These are phyloP conservation scores for Corynascus novoguineensis DNA, from an alignment of 495 filamentous ascomycete genomes.

Conservation along the genomic window DNA sequence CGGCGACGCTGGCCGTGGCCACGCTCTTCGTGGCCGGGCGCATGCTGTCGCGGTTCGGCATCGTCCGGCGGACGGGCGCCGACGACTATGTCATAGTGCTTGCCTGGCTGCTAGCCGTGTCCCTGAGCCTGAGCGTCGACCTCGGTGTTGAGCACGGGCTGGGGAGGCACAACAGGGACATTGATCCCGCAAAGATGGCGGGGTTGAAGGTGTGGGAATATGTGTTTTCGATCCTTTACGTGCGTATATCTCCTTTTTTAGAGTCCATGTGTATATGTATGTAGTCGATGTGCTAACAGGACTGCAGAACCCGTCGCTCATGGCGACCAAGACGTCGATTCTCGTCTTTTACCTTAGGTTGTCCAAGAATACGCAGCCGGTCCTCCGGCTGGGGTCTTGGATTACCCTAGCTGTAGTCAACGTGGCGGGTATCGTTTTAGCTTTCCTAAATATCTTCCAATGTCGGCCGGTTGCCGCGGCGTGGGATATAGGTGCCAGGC, in stretches of 20 bases:
- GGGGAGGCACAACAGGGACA: slow-evolving; percentile 66
- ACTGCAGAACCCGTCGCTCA: slow-evolving; percentile 75
- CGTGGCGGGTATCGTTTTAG: slow-evolving; percentile 68
- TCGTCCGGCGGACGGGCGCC: slow-evolving; percentile 61
- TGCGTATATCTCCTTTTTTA: slow-evolving; percentile 37
- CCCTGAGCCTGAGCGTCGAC: slow-evolving; percentile 70
- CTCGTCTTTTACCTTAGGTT: slow-evolving; percentile 80
- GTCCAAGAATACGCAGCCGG: slow-evolving; percentile 61
- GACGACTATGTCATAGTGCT: slow-evolving; percentile 83
- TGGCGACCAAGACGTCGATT: slow-evolving; percentile 87
- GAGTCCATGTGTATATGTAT: not conserved
- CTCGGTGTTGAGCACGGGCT: slow-evolving; percentile 65
- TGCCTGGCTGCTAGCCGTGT: slow-evolving; percentile 79
- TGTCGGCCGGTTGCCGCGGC: slow-evolving; percentile 68
- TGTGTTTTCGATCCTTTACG: slow-evolving; percentile 78
- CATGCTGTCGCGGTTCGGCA: slow-evolving; percentile 63
- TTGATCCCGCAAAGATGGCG: slow-evolving; percentile 42
- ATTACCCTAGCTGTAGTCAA: slow-evolving; percentile 69
- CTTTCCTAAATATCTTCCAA: slow-evolving; percentile 83
- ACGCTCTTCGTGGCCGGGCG: slow-evolving; percentile 67
- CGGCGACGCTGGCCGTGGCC: slow-evolving; percentile 59
- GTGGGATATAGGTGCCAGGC: slow-evolving; percentile 41
- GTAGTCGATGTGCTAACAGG: not conserved
- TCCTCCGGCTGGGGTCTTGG: slow-evolving; percentile 66
- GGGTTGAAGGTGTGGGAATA: slow-evolving; percentile 65